A percentile compares a stretch with the other conserved stretches of the same genome.
Evolutionary conservation across 2,329 filamentous ascomycete genomes (phyloP).

Genomic region (Monilinia laxa): DNA sequence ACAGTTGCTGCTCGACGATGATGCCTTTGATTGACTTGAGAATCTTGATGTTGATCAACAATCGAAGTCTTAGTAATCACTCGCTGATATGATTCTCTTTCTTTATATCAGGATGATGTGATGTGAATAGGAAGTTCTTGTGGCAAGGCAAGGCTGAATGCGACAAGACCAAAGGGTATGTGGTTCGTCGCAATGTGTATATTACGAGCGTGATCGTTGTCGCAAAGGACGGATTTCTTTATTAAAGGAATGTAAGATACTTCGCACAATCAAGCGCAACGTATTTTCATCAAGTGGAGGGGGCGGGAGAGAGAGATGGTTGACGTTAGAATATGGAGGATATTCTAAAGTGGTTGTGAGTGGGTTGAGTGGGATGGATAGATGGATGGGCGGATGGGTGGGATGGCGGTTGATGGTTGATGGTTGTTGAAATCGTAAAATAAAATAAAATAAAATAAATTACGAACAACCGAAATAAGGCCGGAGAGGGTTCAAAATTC

Average conservation of each 20-base stretch:
- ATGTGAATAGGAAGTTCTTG: slow-evolving; percentile 4
- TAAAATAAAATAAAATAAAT: slow-evolving; percentile 1
- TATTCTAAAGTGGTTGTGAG: not conserved
- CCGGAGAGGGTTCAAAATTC: slow-evolving; percentile 10
- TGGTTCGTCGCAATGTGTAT: slow-evolving; percentile 11
- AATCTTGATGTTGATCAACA: slow-evolving; percentile 1
- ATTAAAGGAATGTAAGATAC: slow-evolving; percentile 24
- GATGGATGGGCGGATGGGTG: not conserved
- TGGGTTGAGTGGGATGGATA: not conserved
- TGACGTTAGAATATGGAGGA: not conserved
- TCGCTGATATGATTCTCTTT: not conserved
- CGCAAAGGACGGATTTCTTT: not conserved
- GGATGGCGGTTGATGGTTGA: not conserved
- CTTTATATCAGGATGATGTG: not conserved
- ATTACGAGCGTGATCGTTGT: not conserved
- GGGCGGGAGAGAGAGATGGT: not conserved
- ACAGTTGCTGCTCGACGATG: slow-evolving; percentile 48
- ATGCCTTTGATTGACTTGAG: slow-evolving; percentile 20
- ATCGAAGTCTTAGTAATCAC: not conserved
- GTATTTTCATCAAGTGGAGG: not conserved
- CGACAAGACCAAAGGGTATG: not conserved
- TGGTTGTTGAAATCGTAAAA: slow-evolving; percentile 19
- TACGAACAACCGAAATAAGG: slow-evolving; percentile 23
- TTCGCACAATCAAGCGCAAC: slow-evolving; percentile 12
- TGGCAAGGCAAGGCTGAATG: slow-evolving; percentile 5